phyloP scores from a whole-genome alignment of 164 flowering plant genomes.

The Magnolia kwangsiensis region DNA sequence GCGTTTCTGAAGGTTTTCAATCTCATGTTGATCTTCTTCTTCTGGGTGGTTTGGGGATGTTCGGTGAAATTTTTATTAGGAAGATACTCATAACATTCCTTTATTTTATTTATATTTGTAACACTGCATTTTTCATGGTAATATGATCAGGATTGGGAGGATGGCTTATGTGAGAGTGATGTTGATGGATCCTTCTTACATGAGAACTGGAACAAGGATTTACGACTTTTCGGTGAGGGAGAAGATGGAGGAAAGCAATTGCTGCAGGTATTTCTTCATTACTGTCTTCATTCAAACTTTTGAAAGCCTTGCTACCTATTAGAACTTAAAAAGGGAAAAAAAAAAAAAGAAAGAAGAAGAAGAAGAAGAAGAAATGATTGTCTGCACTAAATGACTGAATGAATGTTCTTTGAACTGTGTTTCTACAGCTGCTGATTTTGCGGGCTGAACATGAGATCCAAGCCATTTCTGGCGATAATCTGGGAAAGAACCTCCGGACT shows the following conservation, averaged over 20 bases:
- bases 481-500: slow-evolving; percentile 37
- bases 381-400: not conserved
- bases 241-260: slow-evolving; percentile 87
- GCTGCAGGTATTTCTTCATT: slow-evolving; percentile 55
- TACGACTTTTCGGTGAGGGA: slow-evolving; percentile 58
- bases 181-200: slow-evolving; percentile 88
- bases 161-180: slow-evolving; percentile 78
- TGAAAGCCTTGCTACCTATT: not conserved
- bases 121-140: not conserved
- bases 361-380: not conserved
- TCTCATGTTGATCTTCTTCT: not conserved
- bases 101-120: not conserved
- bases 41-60: not conserved
- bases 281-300: not conserved
- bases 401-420: not conserved
- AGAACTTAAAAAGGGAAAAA: not conserved
- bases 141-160: slow-evolving; percentile 79
- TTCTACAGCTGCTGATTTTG: slow-evolving; percentile 65
- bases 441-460: slow-evolving; percentile 83
- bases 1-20: not conserved
- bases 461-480: slow-evolving; percentile 44
- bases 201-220: slow-evolving; percentile 79
- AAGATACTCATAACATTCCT: no score
- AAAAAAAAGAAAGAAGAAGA: not conserved
- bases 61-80: not conserved